These are phyloP conservation scores for Brassica incana DNA, from an alignment of 345 rosid species.

Conservation along the genomic window DNA sequence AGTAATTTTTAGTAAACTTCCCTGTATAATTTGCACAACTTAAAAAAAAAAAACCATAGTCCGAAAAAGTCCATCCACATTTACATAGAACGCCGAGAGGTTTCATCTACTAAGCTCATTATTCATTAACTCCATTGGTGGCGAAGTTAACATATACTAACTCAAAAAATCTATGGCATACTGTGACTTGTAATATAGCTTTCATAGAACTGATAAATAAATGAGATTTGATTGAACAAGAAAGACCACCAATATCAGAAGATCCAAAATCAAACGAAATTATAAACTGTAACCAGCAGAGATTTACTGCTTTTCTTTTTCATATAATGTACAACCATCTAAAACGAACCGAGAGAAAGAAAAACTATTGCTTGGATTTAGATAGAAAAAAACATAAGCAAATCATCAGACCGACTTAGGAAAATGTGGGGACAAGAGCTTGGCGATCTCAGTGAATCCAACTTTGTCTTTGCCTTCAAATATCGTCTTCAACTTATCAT, in stretches of 20 bases:
- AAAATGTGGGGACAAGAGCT: constrained; percentile 67
- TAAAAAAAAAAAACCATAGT: background rate
- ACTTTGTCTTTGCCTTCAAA: constrained; percentile 69
- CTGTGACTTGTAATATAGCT: background rate
- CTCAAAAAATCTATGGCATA: background rate
- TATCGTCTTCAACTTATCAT: constrained; percentile 69
- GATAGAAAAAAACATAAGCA: background rate
- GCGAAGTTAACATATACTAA: background rate
- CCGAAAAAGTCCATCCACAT: background rate
- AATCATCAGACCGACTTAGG: constrained; percentile 48
- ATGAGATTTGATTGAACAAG: background rate
- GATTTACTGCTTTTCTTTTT: background rate
- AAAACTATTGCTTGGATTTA: background rate
- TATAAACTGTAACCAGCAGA: background rate
- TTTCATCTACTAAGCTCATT: background rate
- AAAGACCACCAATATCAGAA: background rate
- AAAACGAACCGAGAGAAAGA: constrained; percentile 12
- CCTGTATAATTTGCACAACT: background rate
- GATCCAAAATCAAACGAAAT: background rate
- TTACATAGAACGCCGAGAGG: background rate
- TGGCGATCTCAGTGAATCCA: constrained; percentile 69
- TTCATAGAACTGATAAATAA: background rate
- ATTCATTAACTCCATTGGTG: background rate
- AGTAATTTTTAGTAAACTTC: too few relatives aligned
- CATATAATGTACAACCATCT: constrained; percentile 2